Percentiles rank a stretch among this genome's conserved stretches.
Conservation (phyloP, 495 filamentous ascomycete genomes). For the Aspergillus cristatus region DNA sequence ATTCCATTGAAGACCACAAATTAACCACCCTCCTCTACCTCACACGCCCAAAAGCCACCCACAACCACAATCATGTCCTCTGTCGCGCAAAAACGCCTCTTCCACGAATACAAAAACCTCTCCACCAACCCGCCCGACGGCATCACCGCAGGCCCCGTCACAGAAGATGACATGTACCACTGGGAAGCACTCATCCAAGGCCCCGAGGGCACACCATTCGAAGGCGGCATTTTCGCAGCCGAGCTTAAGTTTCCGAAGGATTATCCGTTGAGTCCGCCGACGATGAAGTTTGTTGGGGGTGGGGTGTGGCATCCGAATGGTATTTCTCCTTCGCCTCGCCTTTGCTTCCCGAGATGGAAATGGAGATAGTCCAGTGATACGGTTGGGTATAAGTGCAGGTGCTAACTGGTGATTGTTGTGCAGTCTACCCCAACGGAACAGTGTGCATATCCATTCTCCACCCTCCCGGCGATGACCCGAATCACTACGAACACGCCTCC, state of each 20-base stretch:
- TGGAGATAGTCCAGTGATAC: too few species aligned
- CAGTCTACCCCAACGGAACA: conserved; percentile 83
- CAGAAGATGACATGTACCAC: conserved; percentile 89
- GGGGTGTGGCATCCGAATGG: conserved; percentile 93
- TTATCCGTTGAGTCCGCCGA: conserved; percentile 87
- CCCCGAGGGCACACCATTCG: conserved; percentile 90
- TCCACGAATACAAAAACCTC: conserved; percentile 90
- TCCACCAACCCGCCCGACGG: conserved; percentile 81
- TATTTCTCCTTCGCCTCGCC: conserved; percentile 25
- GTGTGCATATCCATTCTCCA: conserved; percentile 99
- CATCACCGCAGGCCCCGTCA: conserved; percentile 88
- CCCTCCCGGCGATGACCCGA: conserved; percentile 95
- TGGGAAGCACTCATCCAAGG: conserved; percentile 98
- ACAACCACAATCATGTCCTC: conserved; percentile 20
- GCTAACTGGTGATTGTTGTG: background rate
- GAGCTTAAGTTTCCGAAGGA: conserved; percentile 93
- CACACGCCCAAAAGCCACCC: too few species aligned
- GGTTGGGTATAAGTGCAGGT: too few species aligned
- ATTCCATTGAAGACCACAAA: too few species aligned
- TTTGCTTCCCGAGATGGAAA: conserved; percentile 6
- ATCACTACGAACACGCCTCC: conserved; percentile 94
- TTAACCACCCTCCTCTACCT: too few species aligned
- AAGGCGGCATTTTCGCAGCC: conserved; percentile 88
- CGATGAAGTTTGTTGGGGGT: conserved; percentile 86
- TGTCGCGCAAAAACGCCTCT: conserved; percentile 81